Percentiles rank a stretch among this genome's conserved stretches.
Evolutionary conservation across 2,329 filamentous ascomycete genomes (phyloP).

Genomic region (Thelonectria blattea): DNA sequence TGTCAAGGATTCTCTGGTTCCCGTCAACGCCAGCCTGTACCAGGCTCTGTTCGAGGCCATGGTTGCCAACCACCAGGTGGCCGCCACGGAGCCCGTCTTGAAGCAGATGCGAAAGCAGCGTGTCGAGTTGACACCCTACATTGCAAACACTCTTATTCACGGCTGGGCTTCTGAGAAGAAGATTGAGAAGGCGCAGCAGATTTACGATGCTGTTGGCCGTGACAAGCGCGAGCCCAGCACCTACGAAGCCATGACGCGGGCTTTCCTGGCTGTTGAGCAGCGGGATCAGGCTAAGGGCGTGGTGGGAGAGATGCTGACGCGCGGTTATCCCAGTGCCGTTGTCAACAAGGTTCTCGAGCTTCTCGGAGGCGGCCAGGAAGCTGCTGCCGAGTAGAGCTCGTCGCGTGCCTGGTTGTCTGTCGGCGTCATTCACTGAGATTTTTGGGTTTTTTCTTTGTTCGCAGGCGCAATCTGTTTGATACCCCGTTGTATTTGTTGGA

Average conservation of each 20-base stretch:
- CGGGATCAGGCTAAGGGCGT: slow-evolving; percentile 76
- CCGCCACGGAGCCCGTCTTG: slow-evolving; percentile 76
- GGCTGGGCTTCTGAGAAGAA: slow-evolving; percentile 90
- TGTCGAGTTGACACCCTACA: slow-evolving; percentile 93
- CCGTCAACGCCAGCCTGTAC: slow-evolving; percentile 84
- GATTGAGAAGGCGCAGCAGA: slow-evolving; percentile 75
- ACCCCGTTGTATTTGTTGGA: slow-evolving; percentile 39
- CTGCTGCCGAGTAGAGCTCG: slow-evolving; percentile 32
- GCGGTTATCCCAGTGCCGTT: slow-evolving; percentile 90
- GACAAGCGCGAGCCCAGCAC: slow-evolving; percentile 93
- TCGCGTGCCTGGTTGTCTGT: slow-evolving; percentile 4
- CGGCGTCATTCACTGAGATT: slow-evolving; percentile 12
- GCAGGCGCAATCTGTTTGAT: slow-evolving; percentile 40
- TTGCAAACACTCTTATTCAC: slow-evolving; percentile 97
- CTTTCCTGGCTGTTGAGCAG: slow-evolving; percentile 84
- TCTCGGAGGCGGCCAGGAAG: slow-evolving; percentile 65
- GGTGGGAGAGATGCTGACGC: slow-evolving; percentile 86
- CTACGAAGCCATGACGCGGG: slow-evolving; percentile 97
- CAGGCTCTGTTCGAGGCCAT: slow-evolving; percentile 97
- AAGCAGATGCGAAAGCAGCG: slow-evolving; percentile 74
- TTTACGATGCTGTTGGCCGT: slow-evolving; percentile 80
- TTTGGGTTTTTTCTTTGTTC: slow-evolving; percentile 35
- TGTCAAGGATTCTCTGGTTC: slow-evolving; percentile 68
- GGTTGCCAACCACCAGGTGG: slow-evolving; percentile 90
- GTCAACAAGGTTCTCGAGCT: slow-evolving; percentile 93